Evolutionary conservation across 208 protist species (phyloP), one percentile per base, ranked within the genome.

Genomic region (Kentomonas sorsogonicus): DNA sequence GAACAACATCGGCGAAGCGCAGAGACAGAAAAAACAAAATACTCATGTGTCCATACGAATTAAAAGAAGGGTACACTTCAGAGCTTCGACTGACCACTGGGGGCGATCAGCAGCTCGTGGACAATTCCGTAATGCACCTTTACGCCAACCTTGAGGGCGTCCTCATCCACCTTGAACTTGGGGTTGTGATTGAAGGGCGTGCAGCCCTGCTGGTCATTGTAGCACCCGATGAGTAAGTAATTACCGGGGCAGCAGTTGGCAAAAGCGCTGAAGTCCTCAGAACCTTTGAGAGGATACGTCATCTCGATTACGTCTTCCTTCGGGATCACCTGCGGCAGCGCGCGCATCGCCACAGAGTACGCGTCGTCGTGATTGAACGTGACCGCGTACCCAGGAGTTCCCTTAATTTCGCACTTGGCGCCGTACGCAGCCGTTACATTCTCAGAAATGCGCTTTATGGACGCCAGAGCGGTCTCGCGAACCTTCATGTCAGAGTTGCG

Each of bases 241-340:
- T 78, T 81, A 1, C 45, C 64, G 15, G 79, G 79, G 6, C 64
- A 53, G 10, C 38, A 23, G 44, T 74, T 53, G 4, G 26, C 58
- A 57, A 77, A 78, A 44, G 69, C 57, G 11, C 44, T 57, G 53
- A 87, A 87, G 62, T 87, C 79, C 22, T 79, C 75, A 13, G 63
- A 67, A 25, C 69, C 53, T 16, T 72, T 52, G 25, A 45, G 31
- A 2, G 44, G 60, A n/a, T n/a, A n/a, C n/a, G n/a, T n/a, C n/a
- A n/a, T n/a, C n/a, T n/a, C n/a, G n/a, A n/a, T n/a, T n/a, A n/a
- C n/a, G n/a, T n/a, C n/a, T n/a, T n/a, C n/a, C n/a, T n/a, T n/a
- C n/a, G n/a, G n/a, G n/a, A n/a, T n/a, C n/a, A n/a, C n/a, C n/a
- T n/a, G n/a, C n/a, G n/a, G n/a, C n/a, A n/a, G n/a, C n/a, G n/a